Evolutionary conservation across 805 yeast genomes (phyloP), one percentile per base, ranked within the genome.

Genomic region (Wilhelminamyces savonicus): DNA sequence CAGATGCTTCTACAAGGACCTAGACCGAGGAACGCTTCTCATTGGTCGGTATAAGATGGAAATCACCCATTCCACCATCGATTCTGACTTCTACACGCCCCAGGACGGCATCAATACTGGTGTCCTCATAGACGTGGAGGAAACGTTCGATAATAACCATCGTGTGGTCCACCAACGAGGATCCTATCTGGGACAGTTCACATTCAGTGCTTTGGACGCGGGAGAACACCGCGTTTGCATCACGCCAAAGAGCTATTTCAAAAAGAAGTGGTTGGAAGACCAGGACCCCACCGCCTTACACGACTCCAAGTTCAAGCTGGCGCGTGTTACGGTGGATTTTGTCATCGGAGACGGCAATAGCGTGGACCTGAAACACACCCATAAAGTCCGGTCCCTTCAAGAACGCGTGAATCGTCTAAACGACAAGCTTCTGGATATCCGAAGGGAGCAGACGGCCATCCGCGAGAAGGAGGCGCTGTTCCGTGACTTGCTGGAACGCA

Each of bases 1-100:
- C 31, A 66, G 61, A 43, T 76, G 84, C 47, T 75, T 76, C 50
- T 66, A 67, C 44, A 72, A 71, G 39, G 81, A 76, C 41, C 50
- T 77, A 28, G 54, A 69, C 3, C 60, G 62, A 40, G 76, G 67
- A 13, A 60, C 75, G 4, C 44, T 75, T 13, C 49, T 76, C 20
- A 58, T 68, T 28, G 76, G 77, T 16, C 56, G 57, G 36, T 77
- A 71, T 41, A 58, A 57, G 21, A n/a, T 74, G 17, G 76, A 73
- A 43, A 57, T 62, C 14, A 53, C 46, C 30, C 72, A 70, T 39
- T 52, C 56, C 11, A 49, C 50, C 16, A 31, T n/a, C n/a, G n/a
- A n/a, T n/a, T n/a, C 56, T 5, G 47, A 58, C 12, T 31, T 44
- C 6, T 73, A 60, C 44, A 48, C 41, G 11, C 56, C 57, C 1